Conservation (phyloP, 2,329 filamentous ascomycete species). For the Cladophialophora chaetospira region DNA sequence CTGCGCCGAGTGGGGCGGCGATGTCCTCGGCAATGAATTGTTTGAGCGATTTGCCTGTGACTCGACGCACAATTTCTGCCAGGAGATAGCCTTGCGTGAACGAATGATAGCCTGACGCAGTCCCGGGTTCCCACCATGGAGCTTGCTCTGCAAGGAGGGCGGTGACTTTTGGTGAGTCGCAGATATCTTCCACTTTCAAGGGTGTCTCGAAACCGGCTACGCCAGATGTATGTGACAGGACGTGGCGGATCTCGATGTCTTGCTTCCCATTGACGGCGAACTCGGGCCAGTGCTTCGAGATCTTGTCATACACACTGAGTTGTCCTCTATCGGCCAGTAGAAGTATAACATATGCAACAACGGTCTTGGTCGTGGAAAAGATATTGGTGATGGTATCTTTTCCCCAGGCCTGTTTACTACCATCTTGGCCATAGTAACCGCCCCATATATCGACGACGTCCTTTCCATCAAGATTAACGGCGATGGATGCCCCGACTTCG, state of each 20-base stretch:
- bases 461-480: conserved; percentile 44
- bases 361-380: conserved; percentile 36
- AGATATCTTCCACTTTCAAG: conserved; percentile 39
- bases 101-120: conserved; percentile 46
- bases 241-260: conserved; percentile 34
- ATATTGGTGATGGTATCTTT: conserved; percentile 29
- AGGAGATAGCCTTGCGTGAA: conserved; percentile 36
- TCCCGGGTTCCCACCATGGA: conserved; percentile 50
- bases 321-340: conserved; percentile 36
- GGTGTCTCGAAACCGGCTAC: conserved; percentile 38
- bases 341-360: conserved; percentile 34
- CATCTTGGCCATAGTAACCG: conserved; percentile 39
- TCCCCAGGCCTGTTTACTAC: conserved; percentile 30
- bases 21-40: conserved; percentile 31
- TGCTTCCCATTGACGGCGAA: conserved; percentile 39
- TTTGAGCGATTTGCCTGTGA: conserved; percentile 22
- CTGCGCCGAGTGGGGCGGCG: conserved; percentile 24
- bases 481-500: conserved; percentile 51
- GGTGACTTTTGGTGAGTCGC: conserved; percentile 36
- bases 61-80: conserved; percentile 26
- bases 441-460: conserved; percentile 51
- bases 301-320: conserved; percentile 34
- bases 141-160: conserved; percentile 42
- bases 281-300: conserved; percentile 39
- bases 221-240: conserved; percentile 24